phyloP scores from a whole-genome alignment of 129 eudicot species.

The Kitagawia praeruptora region DNA sequence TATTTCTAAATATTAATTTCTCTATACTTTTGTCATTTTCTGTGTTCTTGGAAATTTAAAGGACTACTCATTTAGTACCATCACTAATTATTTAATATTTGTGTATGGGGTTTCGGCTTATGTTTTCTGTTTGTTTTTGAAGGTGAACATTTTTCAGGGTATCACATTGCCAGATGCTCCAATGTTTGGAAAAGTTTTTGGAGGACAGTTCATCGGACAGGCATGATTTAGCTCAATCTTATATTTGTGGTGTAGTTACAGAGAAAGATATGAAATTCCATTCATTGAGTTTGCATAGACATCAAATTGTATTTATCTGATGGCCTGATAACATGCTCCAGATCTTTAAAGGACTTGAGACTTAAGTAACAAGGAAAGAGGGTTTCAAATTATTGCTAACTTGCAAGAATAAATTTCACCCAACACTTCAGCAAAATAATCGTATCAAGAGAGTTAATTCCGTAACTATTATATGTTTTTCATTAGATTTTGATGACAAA shows the following conservation, averaged over 20 bases:
- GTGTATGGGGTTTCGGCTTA: conserved; percentile 1
- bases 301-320: neutral
- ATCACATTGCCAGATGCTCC: conserved; percentile 90
- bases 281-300: neutral
- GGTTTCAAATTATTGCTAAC: neutral
- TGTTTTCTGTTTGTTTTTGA: conserved; percentile 11
- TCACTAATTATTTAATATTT: neutral
- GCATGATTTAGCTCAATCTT: conserved; percentile 28
- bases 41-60: neutral
- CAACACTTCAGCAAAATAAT: neutral
- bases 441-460: neutral
- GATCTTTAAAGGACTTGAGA: too few species aligned
- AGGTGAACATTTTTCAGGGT: conserved; percentile 82
- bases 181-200: conserved; percentile 72
- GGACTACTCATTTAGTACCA: neutral
- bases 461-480: neutral
- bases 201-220: conserved; percentile 98
- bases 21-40: neutral
- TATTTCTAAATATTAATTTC: neutral
- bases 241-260: neutral
- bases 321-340: neutral
- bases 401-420: neutral
- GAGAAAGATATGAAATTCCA: neutral
- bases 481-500: neutral
- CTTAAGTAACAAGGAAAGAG: neutral